These are phyloP conservation scores for Cichorium intybus DNA, from an alignment of 140 eudicot genomes.

Conservation along the genomic window DNA sequence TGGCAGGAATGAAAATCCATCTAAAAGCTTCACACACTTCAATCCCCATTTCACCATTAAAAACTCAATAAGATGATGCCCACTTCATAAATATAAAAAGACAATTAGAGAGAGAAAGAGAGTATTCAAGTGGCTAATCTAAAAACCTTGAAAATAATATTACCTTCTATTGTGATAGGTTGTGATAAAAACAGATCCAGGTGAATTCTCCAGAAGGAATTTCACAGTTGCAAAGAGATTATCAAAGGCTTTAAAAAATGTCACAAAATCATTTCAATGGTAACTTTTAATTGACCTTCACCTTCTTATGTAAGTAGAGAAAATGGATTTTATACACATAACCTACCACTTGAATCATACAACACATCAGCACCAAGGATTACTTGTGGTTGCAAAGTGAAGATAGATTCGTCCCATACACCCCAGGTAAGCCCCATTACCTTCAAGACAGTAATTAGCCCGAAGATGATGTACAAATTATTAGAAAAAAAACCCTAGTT, in stretches of 20 bases:
- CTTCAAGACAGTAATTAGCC: conserved; percentile 46
- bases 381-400: conserved; percentile 56
- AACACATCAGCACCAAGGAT: conserved; percentile 96
- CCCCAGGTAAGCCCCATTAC: conserved; percentile 93
- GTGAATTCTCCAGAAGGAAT: conserved; percentile 67
- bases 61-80: conserved; percentile 93
- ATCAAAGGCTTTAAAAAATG: conserved; percentile 58
- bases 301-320: background rate
- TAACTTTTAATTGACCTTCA: conserved; percentile 13
- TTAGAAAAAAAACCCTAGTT: conserved; percentile 29
- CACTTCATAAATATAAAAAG: conserved; percentile 39
- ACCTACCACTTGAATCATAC: conserved; percentile 76
- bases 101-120: background rate
- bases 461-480: background rate
- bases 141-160: background rate
- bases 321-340: conserved; percentile 1
- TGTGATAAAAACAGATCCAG: conserved; percentile 79
- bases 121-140: background rate
- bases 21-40: conserved; percentile 74
- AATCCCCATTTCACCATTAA: conserved; percentile 88
- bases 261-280: conserved; percentile 1
- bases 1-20: conserved; percentile 83
- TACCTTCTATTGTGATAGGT: conserved; percentile 93
- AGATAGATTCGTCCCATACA: conserved; percentile 70
- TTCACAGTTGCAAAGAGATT: conserved; percentile 82